These are phyloP conservation scores for Alternaria sp. DNA, from an alignment of 2,329 filamentous ascomycete genomes.

Conservation along the genomic window DNA sequence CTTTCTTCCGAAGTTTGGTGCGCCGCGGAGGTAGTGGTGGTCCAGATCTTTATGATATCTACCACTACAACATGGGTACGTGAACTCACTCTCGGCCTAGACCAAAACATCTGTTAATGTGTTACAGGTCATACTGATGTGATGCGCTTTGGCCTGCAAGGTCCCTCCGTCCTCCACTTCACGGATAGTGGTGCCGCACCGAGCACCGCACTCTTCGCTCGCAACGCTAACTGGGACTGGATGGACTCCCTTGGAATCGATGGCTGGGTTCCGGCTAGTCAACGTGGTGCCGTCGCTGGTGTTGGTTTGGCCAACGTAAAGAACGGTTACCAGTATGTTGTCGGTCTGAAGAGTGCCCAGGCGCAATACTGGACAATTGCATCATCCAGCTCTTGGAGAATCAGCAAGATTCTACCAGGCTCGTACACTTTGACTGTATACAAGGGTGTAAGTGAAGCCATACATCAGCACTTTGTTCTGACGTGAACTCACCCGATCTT, in stretches of 20 bases:
- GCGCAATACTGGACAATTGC: slow-evolving; percentile 50
- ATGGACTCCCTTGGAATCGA: slow-evolving; percentile 30
- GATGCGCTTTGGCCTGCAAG: slow-evolving; percentile 52
- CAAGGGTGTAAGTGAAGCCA: slow-evolving; percentile 46
- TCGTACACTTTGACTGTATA: slow-evolving; percentile 70
- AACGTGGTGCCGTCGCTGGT: slow-evolving; percentile 26
- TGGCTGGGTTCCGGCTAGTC: slow-evolving; percentile 26
- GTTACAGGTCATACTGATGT: slow-evolving; percentile 46
- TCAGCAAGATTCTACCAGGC: slow-evolving; percentile 67
- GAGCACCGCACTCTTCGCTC: slow-evolving; percentile 37
- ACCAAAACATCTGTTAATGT: not conserved
- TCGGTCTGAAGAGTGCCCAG: slow-evolving; percentile 44
- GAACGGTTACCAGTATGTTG: slow-evolving; percentile 48
- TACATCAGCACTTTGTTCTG: not conserved
- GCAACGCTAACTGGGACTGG: slow-evolving; percentile 31
- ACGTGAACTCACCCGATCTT: not conserved
- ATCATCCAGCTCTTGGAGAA: slow-evolving; percentile 57
- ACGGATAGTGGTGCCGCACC: slow-evolving; percentile 48
- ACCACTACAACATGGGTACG: slow-evolving; percentile 53
- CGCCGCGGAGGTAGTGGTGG: slow-evolving; percentile 44
- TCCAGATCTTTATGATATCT: slow-evolving; percentile 53
- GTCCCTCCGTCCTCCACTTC: slow-evolving; percentile 51
- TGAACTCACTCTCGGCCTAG: not conserved
- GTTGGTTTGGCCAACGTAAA: slow-evolving; percentile 49
- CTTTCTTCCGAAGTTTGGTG: slow-evolving; percentile 51